These are phyloP conservation scores for Pseudocercospora vitis DNA, from an alignment of 2,329 filamentous ascomycete genomes.

Conservation along the genomic window DNA sequence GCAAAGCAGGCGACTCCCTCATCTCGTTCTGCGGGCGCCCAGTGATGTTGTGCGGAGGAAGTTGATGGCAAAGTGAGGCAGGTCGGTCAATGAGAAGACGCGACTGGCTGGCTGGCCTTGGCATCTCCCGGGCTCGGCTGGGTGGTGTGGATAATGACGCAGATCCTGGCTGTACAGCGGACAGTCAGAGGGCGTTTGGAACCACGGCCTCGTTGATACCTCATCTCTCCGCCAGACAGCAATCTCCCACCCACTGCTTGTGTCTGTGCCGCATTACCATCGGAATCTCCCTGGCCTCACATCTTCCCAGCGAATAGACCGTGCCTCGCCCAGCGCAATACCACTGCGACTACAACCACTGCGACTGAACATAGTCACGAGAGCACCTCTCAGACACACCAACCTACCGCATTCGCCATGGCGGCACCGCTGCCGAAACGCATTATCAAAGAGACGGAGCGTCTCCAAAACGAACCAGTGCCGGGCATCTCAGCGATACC, in stretches of 20 bases:
- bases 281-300: too few relatives aligned
- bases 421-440: slow-evolving; percentile 76
- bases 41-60: not conserved
- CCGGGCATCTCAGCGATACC: slow-evolving; percentile 94
- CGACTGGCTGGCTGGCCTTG: not conserved
- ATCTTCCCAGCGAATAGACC: not conserved
- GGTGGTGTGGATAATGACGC: too few relatives aligned
- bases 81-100: not conserved
- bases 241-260: not conserved
- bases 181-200: not conserved
- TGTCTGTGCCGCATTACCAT: too few relatives aligned
- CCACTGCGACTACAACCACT: not conserved
- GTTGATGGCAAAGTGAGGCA: not conserved
- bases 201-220: not conserved
- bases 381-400: not conserved
- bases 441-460: slow-evolving; percentile 98
- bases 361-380: not conserved
- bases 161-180: too few relatives aligned
- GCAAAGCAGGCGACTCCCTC: not conserved
- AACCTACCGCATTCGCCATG: slow-evolving; percentile 44
- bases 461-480: slow-evolving; percentile 93
- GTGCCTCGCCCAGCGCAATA: slow-evolving; percentile 5
- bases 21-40: not conserved
- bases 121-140: too few relatives aligned
- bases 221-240: slow-evolving; percentile 10